Base-by-base conservation (phyloP, 306 rosid genomes). In the Lathyrus oleraceus region DNA sequence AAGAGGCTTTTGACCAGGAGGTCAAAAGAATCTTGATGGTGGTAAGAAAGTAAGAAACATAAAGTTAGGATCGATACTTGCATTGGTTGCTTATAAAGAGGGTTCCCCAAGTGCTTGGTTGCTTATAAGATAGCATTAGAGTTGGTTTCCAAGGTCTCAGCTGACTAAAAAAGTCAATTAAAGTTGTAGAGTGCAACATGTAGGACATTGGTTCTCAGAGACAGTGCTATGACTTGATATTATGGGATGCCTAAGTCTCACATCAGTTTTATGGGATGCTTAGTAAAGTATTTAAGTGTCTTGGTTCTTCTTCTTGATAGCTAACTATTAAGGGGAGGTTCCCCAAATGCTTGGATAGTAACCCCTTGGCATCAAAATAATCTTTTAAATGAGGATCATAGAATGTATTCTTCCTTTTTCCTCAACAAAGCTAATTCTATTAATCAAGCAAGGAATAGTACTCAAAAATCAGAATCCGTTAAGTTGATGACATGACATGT, bases 31-130 rank as follows among this genome's bases (percentile, higher is more conserved):
- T 65, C 25, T 20, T 44, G 54, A 10, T 49, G 32, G 27, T 49
- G 61, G 61, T 11, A 69, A 44, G 57, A 21, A 23, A 70, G 53
- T 17, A 38, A 40, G 43, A 3, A 57, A 70, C 21, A 25, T 40
- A 56, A 56, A 25, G 30, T 57, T 42, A 70, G 8, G 4, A 8
- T 16, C 17, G 56, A 49, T 49, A 17, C 25, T 16, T 16, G 59
- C 5, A n/a, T n/a, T n/a, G n/a, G 59, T 47, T 5, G 53, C 7
- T 47, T 47, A 15, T 15, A n/a, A 47, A 47, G 28, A 52, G 28
- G 58, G 28, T 51, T 9, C 14, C 27, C 27, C 28, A 9, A 51
- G 27, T 19, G 14, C 5, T 52, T 52, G 58, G 25, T 9, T 19
- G 16, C 13, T 19, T n/a, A 25, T 25, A 4, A 52, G 1, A 52